Percentiles rank a stretch among this genome's conserved stretches.
These are phyloP conservation scores for Gossypium bickii DNA, from an alignment of 345 rosid species.

Conservation along the genomic window DNA sequence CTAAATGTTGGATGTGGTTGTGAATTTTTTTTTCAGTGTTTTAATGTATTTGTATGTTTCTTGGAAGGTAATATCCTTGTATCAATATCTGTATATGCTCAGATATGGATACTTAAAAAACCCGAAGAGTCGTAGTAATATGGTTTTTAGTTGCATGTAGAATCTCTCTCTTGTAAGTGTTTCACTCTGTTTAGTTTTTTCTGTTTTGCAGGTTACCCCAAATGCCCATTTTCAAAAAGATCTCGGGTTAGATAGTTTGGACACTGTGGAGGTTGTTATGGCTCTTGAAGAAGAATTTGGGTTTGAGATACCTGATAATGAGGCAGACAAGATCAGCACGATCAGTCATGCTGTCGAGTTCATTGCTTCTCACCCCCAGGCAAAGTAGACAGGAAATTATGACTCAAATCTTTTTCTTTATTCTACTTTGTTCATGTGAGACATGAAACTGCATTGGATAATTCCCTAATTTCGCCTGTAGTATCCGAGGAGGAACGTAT, in stretches of 20 bases:
- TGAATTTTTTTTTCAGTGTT: neutral
- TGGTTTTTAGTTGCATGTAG: neutral
- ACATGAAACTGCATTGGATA: neutral
- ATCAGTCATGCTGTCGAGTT: conserved; percentile 1
- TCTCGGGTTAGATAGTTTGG: neutral
- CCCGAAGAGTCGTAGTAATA: neutral
- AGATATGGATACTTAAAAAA: neutral
- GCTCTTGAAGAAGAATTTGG: conserved; percentile 1
- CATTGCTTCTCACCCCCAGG: conserved; percentile 2
- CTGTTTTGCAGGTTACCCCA: neutral
- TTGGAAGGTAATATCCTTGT: neutral
- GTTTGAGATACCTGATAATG: conserved; percentile 2
- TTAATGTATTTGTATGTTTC: neutral
- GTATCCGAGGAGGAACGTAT: too few relatives aligned
- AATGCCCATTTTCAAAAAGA: neutral
- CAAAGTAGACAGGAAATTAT: neutral
- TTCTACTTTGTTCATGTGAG: neutral
- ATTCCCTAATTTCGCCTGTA: neutral
- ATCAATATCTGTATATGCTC: neutral
- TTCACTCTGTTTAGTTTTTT: neutral
- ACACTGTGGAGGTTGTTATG: neutral
- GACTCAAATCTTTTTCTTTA: neutral
- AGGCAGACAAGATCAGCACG: neutral
- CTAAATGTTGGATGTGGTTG: neutral
- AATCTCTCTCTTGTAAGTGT: neutral